Evolutionary conservation across 495 filamentous ascomycete genomes (phyloP).

Genomic region (Neurospora pannonica): DNA sequence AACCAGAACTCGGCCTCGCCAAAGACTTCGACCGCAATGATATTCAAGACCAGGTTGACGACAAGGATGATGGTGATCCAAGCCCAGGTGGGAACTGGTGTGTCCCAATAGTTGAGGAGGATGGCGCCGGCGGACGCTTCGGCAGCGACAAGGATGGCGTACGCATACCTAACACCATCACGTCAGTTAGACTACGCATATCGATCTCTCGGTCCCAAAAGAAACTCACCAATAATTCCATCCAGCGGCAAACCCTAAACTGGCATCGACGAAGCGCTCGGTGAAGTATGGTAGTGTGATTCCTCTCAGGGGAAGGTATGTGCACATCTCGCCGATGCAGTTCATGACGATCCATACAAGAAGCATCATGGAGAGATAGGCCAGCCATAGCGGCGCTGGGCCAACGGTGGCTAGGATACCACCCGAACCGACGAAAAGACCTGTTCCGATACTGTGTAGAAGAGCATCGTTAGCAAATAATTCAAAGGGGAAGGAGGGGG

Average conservation of each 20-base stretch:
- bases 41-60: slow-evolving; percentile 34
- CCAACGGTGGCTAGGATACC: slow-evolving; percentile 36
- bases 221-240: slow-evolving; percentile 53
- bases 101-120: slow-evolving; percentile 48
- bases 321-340: slow-evolving; percentile 40
- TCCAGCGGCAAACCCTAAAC: slow-evolving; percentile 70
- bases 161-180: slow-evolving; percentile 21
- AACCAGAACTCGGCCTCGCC: slow-evolving; percentile 60
- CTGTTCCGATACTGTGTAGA: slow-evolving; percentile 52
- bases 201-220: background rate
- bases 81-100: slow-evolving; percentile 40
- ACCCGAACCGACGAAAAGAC: slow-evolving; percentile 45
- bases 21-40: slow-evolving; percentile 44
- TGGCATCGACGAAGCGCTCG: slow-evolving; percentile 61
- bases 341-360: slow-evolving; percentile 40
- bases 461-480: background rate
- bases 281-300: slow-evolving; percentile 56
- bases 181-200: background rate
- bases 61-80: slow-evolving; percentile 50
- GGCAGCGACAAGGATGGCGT: slow-evolving; percentile 39
- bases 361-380: slow-evolving; percentile 39
- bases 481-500: no score
- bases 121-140: slow-evolving; percentile 42
- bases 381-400: slow-evolving; percentile 42
- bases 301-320: slow-evolving; percentile 54